Evolutionary conservation across 2,329 filamentous ascomycete genomes (phyloP).

Genomic region (Aphanoascus verrucosus): DNA sequence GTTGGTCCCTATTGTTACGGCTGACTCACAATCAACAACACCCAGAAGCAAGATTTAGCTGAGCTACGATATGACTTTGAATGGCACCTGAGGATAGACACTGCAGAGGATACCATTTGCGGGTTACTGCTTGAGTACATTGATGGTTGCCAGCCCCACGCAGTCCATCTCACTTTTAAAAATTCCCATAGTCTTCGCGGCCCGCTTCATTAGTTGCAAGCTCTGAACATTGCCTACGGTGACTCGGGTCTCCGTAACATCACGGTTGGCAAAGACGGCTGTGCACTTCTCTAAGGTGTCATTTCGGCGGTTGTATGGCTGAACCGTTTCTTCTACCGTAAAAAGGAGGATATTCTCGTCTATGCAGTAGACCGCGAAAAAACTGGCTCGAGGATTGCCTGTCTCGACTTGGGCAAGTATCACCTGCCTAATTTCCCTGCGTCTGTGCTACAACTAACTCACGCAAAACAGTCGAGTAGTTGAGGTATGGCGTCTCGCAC

Average conservation of each 20-base stretch:
- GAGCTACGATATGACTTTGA: too few relatives aligned
- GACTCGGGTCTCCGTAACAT: slow-evolving; percentile 9
- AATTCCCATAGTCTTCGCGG: slow-evolving; percentile 7
- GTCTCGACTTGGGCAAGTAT: too few relatives aligned
- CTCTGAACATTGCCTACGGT: slow-evolving; percentile 9
- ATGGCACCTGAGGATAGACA: slow-evolving; percentile 6
- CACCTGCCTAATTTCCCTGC: too few relatives aligned
- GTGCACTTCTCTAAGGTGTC: slow-evolving; percentile 1
- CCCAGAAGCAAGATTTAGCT: too few relatives aligned
- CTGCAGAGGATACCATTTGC: slow-evolving; percentile 5
- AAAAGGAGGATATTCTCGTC: too few relatives aligned
- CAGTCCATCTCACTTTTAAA: background rate
- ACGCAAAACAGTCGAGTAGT: too few relatives aligned
- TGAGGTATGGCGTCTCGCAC: too few relatives aligned
- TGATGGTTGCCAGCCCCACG: slow-evolving; percentile 4
- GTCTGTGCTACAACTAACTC: too few relatives aligned
- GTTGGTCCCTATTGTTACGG: slow-evolving; percentile 11
- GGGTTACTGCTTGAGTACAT: slow-evolving; percentile 12
- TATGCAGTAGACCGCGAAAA: too few relatives aligned
- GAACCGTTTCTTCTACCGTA: too few relatives aligned
- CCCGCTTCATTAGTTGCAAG: slow-evolving; percentile 8
- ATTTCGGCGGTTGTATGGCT: too few relatives aligned
- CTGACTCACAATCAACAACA: background rate
- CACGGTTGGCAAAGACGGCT: slow-evolving; percentile 9
- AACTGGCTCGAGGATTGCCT: too few relatives aligned